Percentiles rank a stretch among this genome's conserved stretches.
Evolutionary conservation across 768 basidiomycete species (phyloP).

Genomic region (Pholiota microspora): DNA sequence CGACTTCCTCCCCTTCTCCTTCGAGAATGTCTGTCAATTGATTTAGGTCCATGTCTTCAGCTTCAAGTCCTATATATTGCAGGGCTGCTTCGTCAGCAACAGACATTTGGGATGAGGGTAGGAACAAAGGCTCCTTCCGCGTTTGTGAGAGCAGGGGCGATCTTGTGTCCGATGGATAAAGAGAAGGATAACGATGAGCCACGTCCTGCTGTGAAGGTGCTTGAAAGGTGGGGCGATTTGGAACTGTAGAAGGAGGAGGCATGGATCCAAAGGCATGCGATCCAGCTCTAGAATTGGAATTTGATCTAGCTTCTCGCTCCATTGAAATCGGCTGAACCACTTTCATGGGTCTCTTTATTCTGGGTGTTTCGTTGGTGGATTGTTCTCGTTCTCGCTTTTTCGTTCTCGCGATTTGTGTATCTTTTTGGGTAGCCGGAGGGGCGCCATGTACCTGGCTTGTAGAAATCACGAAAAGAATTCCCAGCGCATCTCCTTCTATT

Average conservation of each 20-base stretch:
- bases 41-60: constrained; percentile 62
- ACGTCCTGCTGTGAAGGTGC: constrained; percentile 1
- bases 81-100: constrained; percentile 51
- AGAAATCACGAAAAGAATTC: constrained; percentile 75
- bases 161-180: background rate
- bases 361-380: constrained; percentile 36
- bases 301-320: constrained; percentile 11
- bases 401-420: constrained; percentile 16
- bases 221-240: constrained; percentile 13
- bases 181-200: background rate
- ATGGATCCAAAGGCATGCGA: constrained; percentile 32
- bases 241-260: constrained; percentile 36
- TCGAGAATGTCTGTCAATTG: constrained; percentile 62
- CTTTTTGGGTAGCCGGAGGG: constrained; percentile 24
- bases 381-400: constrained; percentile 47
- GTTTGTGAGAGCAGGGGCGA: constrained; percentile 23
- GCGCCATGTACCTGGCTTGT: constrained; percentile 57
- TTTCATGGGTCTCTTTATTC: constrained; percentile 52
- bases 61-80: constrained; percentile 59
- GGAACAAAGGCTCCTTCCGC: constrained; percentile 39
- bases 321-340: constrained; percentile 39
- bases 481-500: constrained; percentile 63
- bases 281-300: constrained; percentile 20
- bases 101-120: constrained; percentile 61
- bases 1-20: constrained; percentile 57